Conservation (phyloP, 1,284 basidiomycete species). For the Marasmius oreades region DNA sequence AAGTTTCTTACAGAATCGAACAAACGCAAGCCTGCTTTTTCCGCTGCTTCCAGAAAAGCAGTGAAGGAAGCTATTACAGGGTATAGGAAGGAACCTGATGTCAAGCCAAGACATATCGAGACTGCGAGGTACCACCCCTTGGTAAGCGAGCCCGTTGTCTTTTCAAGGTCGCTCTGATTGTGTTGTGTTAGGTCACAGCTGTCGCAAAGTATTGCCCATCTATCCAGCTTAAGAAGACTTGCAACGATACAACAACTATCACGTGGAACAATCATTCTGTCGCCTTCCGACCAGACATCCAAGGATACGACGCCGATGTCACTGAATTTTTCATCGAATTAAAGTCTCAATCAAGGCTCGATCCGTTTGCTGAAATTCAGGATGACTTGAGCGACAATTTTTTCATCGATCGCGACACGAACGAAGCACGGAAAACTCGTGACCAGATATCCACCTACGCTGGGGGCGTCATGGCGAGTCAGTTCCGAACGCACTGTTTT, state of each 20-base stretch:
- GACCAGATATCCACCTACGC: constrained; percentile 12
- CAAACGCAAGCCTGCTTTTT: too few species aligned
- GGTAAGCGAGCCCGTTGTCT: not conserved
- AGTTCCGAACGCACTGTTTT: constrained; percentile 18
- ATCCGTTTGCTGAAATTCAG: not conserved
- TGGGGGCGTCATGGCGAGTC: constrained; percentile 9
- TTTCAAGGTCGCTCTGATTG: not conserved
- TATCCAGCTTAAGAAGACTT: too few species aligned
- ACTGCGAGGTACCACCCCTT: not conserved
- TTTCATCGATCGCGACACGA: not conserved
- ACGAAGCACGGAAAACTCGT: not conserved
- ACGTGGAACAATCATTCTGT: too few species aligned
- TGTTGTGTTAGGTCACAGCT: not conserved
- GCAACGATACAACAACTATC: too few species aligned
- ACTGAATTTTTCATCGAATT: too few species aligned
- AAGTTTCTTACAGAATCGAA: too few species aligned
- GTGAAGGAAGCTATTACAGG: too few species aligned
- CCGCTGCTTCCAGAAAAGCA: too few species aligned
- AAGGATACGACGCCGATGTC: too few species aligned
- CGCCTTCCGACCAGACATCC: too few species aligned
- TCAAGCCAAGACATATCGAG: not conserved
- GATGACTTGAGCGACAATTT: not conserved
- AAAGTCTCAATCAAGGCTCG: not conserved
- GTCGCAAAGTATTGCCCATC: not conserved
- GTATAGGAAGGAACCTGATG: too few species aligned